These are phyloP conservation scores for Dalbergia oliveri DNA, from an alignment of 306 rosid species.

Conservation along the genomic window DNA sequence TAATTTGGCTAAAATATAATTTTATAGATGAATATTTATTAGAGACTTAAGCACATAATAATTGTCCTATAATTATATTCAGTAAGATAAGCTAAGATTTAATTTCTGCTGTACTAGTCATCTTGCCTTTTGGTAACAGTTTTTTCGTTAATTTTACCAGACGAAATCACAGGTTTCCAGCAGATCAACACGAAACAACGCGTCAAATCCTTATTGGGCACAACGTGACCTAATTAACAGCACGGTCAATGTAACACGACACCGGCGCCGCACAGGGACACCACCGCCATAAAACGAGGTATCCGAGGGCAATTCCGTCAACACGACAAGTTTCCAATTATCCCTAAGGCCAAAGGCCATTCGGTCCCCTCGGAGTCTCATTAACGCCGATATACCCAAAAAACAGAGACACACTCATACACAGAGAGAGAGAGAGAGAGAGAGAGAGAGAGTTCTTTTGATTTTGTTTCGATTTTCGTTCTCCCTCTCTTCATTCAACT, in stretches of 20 bases:
- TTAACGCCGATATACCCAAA: slow-evolving; percentile 39
- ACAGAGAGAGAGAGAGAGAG: not conserved
- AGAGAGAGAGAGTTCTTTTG: not conserved
- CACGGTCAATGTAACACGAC: slow-evolving; percentile 22
- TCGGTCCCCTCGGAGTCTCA: slow-evolving; percentile 58
- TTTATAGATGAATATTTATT: too few species aligned
- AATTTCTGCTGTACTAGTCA: too few species aligned
- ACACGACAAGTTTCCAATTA: slow-evolving; percentile 6
- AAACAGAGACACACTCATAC: not conserved
- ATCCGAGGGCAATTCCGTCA: slow-evolving; percentile 49
- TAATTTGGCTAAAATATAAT: too few species aligned
- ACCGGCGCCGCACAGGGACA: slow-evolving; percentile 54
- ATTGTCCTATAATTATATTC: too few species aligned
- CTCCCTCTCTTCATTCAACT: slow-evolving; percentile 25
- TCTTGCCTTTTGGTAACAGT: too few species aligned
- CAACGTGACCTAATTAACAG: slow-evolving; percentile 37
- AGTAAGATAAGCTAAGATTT: too few species aligned
- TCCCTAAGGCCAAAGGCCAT: slow-evolving; percentile 26
- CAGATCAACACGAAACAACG: slow-evolving; percentile 23
- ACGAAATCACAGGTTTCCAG: not conserved
- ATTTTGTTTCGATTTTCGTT: slow-evolving; percentile 42
- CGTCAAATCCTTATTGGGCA: slow-evolving; percentile 40
- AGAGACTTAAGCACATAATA: too few species aligned
- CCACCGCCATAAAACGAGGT: slow-evolving; percentile 43
- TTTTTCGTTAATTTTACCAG: not conserved